A percentile compares a stretch with the other conserved stretches of the same genome.
These are phyloP conservation scores for Ogataea minuta DNA, from an alignment of 805 yeast genomes.

Conservation along the genomic window DNA sequence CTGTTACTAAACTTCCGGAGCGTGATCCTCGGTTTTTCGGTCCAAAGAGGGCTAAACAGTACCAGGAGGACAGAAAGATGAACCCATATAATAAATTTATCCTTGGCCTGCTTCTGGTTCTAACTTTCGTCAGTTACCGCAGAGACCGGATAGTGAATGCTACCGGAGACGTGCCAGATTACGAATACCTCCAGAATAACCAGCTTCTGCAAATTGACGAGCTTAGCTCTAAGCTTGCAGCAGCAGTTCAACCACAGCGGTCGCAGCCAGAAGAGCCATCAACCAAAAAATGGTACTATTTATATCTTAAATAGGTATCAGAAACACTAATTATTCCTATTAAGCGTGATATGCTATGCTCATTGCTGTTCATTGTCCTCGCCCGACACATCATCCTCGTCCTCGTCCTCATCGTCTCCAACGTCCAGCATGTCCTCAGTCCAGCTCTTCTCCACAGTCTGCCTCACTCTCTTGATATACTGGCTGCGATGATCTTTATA, in stretches of 20 bases:
- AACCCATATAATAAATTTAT: slow-evolving; percentile 58
- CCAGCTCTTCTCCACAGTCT: slow-evolving; percentile 95
- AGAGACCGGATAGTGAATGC: slow-evolving; percentile 45
- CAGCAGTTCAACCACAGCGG: slow-evolving; percentile 2
- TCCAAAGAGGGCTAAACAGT: slow-evolving; percentile 40
- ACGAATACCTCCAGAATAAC: slow-evolving; percentile 24
- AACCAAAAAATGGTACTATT: slow-evolving; percentile 47
- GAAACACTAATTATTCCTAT: background rate
- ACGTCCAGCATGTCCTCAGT: slow-evolving; percentile 70
- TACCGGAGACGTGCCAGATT: slow-evolving; percentile 32
- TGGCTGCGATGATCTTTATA: slow-evolving; percentile 94
- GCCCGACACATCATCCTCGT: slow-evolving; percentile 26
- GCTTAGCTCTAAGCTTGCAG: slow-evolving; percentile 15
- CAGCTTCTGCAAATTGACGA: slow-evolving; percentile 14
- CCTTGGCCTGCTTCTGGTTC: slow-evolving; percentile 45
- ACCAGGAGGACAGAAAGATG: slow-evolving; percentile 48
- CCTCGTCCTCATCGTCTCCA: slow-evolving; percentile 45
- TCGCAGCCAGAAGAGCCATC: slow-evolving; percentile 1
- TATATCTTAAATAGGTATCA: slow-evolving; percentile 42
- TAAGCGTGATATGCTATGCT: slow-evolving; percentile 2
- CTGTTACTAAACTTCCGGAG: slow-evolving; percentile 35
- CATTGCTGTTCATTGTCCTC: slow-evolving; percentile 16
- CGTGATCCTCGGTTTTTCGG: slow-evolving; percentile 40
- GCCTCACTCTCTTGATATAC: slow-evolving; percentile 86
- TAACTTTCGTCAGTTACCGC: slow-evolving; percentile 50